Evolutionary conservation across 176 grass and related monocot genomes (phyloP).

Genomic region (Oryza glaberrima): DNA sequence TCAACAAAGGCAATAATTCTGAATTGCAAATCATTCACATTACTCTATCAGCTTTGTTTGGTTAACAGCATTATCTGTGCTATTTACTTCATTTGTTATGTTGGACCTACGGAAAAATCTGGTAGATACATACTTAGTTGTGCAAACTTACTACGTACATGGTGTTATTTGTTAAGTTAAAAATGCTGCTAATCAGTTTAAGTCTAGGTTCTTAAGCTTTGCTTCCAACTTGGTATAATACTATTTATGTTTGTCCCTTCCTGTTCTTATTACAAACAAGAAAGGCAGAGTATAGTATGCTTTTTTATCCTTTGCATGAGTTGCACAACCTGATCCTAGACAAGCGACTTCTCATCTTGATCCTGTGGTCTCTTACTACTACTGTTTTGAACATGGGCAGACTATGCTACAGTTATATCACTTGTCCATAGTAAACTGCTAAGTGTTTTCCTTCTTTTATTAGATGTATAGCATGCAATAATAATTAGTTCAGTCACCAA

Average conservation of each 20-base stretch:
- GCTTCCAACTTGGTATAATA: neutral
- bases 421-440: neutral
- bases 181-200: neutral
- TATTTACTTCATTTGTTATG: neutral
- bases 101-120: neutral
- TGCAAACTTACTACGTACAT: neutral
- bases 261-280: neutral
- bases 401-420: neutral
- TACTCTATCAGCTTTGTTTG: neutral
- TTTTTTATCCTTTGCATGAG: neutral
- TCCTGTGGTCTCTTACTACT: neutral
- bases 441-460: no score
- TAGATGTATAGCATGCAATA: neutral
- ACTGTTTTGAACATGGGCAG: neutral
- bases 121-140: neutral
- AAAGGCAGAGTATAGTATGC: neutral
- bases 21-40: slow-evolving; percentile 1
- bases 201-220: neutral
- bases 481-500: neutral
- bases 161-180: neutral
- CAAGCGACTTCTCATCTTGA: neutral
- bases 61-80: neutral
- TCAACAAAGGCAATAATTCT: slow-evolving; percentile 17
- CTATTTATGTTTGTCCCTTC: neutral
- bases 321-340: neutral